Evolutionary conservation across 108 stramenopile genomes (phyloP).

Genomic region (Heterococcus sp.): DNA sequence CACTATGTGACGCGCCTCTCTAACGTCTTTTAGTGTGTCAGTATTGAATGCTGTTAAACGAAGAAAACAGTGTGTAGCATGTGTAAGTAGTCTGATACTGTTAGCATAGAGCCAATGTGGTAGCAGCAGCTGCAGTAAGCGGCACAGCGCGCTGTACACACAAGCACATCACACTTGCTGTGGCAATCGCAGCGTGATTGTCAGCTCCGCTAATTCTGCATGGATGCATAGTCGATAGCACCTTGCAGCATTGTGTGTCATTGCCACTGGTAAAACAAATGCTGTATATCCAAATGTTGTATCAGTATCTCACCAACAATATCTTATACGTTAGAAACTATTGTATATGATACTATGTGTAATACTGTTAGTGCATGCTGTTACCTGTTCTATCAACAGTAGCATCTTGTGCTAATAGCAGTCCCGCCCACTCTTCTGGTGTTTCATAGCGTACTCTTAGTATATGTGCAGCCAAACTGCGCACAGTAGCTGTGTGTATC

Average conservation of each 20-base stretch:
- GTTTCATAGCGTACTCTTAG: conserved; percentile 34
- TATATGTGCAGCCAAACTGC: conserved; percentile 16
- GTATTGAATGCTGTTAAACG: not conserved
- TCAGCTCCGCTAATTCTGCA: too few species aligned
- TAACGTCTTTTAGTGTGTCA: not conserved
- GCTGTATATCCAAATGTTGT: too few species aligned
- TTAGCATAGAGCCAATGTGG: not conserved
- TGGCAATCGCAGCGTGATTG: too few species aligned
- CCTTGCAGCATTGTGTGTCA: too few species aligned
- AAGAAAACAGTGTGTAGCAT: not conserved
- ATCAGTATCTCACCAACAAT: too few species aligned
- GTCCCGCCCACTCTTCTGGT: conserved; percentile 11
- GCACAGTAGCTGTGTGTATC: not conserved
- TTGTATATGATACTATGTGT: not conserved
- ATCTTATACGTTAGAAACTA: too few species aligned
- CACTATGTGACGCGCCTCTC: not conserved
- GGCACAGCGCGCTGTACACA: too few species aligned
- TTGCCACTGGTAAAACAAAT: too few species aligned
- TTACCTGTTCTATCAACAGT: not conserved
- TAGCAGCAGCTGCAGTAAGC: too few species aligned
- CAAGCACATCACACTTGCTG: too few species aligned
- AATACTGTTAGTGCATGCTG: not conserved
- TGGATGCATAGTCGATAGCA: too few species aligned
- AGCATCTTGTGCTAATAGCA: conserved; percentile 25
- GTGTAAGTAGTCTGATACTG: not conserved